These are phyloP conservation scores for Creolimax fragrantissima DNA, from an alignment of 78 protist genomes.

Conservation along the genomic window DNA sequence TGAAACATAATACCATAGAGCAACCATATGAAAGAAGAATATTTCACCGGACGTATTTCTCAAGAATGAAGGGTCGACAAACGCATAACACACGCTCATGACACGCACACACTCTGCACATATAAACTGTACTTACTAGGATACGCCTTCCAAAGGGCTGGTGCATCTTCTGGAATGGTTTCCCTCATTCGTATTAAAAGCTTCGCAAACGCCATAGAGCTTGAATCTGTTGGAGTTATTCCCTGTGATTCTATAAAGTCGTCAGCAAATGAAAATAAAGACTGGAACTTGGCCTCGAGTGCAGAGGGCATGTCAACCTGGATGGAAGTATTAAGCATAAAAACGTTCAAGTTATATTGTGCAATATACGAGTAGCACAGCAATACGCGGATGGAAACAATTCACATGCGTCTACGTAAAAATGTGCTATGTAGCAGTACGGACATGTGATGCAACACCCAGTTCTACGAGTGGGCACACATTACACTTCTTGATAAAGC, in stretches of 20 bases:
- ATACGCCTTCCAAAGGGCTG: background rate
- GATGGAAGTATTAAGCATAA: background rate
- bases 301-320: background rate
- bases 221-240: background rate
- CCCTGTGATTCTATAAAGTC: background rate
- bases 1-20: too few species aligned
- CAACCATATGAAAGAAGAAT: too few species aligned
- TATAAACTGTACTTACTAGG: background rate
- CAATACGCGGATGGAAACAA: too few species aligned
- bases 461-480: too few species aligned
- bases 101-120: background rate
- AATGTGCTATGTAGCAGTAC: too few species aligned
- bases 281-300: background rate
- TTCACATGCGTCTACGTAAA: too few species aligned
- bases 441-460: too few species aligned
- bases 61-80: too few species aligned
- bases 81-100: too few species aligned
- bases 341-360: background rate
- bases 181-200: background rate
- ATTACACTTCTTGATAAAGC: too few species aligned
- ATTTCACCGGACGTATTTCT: too few species aligned
- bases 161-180: background rate
- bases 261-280: background rate
- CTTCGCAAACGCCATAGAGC: background rate
- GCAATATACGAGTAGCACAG: too few species aligned